Conservation (phyloP, 2,329 filamentous ascomycete species). For the Furcasterigmium sp. region DNA sequence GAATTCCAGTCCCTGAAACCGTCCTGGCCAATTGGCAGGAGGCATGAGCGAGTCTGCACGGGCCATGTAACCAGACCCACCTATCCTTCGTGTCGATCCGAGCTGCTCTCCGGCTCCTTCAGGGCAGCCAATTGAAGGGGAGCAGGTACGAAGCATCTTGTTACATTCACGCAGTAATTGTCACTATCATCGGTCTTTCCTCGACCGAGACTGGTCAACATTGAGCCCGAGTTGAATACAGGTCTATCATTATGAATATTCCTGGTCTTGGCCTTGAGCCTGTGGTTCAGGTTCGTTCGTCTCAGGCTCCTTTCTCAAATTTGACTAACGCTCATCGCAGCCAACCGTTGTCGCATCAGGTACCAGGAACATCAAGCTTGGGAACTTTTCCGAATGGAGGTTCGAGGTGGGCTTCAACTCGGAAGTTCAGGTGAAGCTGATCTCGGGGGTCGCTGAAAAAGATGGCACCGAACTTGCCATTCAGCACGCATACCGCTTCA, state of each 20-base stretch:
- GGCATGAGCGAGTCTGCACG: too few relatives aligned
- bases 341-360: slow-evolving; percentile 30
- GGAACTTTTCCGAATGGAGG: slow-evolving; percentile 69
- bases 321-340: slow-evolving; percentile 3
- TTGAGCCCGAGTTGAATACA: too few relatives aligned
- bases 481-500: slow-evolving; percentile 75
- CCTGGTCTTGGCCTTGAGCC: not conserved
- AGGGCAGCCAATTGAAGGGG: too few relatives aligned
- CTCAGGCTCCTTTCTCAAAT: not conserved
- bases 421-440: slow-evolving; percentile 51
- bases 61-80: too few relatives aligned
- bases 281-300: not conserved
- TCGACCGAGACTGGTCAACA: too few relatives aligned
- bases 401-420: slow-evolving; percentile 60
- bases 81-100: too few relatives aligned
- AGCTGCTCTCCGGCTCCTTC: too few relatives aligned
- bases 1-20: not conserved
- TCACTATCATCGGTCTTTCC: too few relatives aligned
- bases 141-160: too few relatives aligned
- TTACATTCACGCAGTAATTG: too few relatives aligned
- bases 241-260: too few relatives aligned
- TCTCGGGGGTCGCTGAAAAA: slow-evolving; percentile 81
- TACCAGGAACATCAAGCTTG: slow-evolving; percentile 44
- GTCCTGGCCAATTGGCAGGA: too few relatives aligned
- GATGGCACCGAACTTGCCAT: slow-evolving; percentile 91